Evolutionary conservation across 1,139 yeast genomes (phyloP), one percentile per base, ranked within the genome.

Genomic region (Sugiyamaella pinicola): DNA sequence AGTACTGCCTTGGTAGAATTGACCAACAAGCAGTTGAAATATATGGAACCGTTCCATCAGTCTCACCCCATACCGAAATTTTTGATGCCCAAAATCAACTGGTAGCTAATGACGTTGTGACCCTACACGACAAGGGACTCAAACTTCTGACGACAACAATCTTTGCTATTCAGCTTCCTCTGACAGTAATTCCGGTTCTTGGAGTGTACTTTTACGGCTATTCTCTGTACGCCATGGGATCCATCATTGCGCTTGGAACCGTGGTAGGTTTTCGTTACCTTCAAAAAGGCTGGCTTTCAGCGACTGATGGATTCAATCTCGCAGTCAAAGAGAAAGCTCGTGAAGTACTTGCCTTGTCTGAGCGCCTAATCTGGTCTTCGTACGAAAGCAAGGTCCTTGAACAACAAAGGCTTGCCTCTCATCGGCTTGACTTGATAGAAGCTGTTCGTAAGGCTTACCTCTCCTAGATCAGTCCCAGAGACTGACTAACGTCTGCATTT

Each of bases 141-240:
- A 58, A 59, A 43, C 52, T 61, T 5, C 61, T 71, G 28, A 56
- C 68, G 4, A 53, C 64, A 6, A 60, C 66, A 2, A 45, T 66
- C 9, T 58, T 70, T 21, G 69, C 68, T 3, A 62, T 70, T 18
- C 76, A 73, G 58, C 60, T 72, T 4, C 76, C 76, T 0, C 55
- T 66, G 9, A 58, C 61, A 0, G 58, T 64, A 4, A 49, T 70
- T 12, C 69, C 76, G 0, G 41, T 61, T 4, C 62, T 68, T 15
- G 75, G 74, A 2, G 59, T 60, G 41, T 64, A 61, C 48, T 63
- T 69, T 41, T 63, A 61, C 46, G 72, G 63, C 42, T 66, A 62
- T 49, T 55, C 71, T 1, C 55, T 64, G 47, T 72, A 68, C 54
- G 57, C 72, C 17, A 70, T 72, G 68, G 72, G 68, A 5, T 69